Evolutionary conservation across 208 protist species (phyloP), one percentile per base, ranked within the genome.

Genomic region (Acanthamoeba lugdunensis): DNA sequence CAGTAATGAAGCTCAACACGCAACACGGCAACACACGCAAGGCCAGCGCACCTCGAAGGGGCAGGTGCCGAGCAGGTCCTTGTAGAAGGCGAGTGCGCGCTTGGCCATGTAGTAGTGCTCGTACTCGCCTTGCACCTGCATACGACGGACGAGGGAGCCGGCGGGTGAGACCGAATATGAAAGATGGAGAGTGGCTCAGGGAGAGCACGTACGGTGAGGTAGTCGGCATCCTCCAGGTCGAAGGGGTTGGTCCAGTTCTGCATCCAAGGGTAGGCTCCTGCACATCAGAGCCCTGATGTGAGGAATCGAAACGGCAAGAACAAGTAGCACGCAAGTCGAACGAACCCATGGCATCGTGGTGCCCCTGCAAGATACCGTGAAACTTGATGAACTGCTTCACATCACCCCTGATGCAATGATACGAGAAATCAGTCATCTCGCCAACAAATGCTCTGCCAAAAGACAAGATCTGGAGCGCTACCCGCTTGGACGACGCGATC

Each of bases 51-150:
- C 81, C 50, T 65, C 50, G 50, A 41, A 88, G 28, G 81, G 54
- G 45, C 58, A 88, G n/a, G n/a, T 28, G 8, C 45, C 45, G 81
- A 88, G 54, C 23, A 88, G 45, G 45, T 54, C 45, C 14, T 28
- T 28, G 81, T 88, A 88, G 25, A 25, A 33, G 50, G 23, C n/a
- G 6, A 54, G n/a, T 18, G 54, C 54, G 1, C 81, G 81, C 81
- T 65, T 65, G 21, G 81, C 81, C 45, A 88, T 88, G 25, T 88
- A 6, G 28, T 88, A 88, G 81, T 88, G 81, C 50, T 88, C 50
- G 28, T 37, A 63, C 54, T 88, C 81, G 45, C 81, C 81, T 30
- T 54, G 81, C 8, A 63, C 7, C 71, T 79, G 71, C 41, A 25
- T 9, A 79, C 9, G 30, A 33, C 37, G 8, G 14, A 9, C 13